phyloP scores from a whole-genome alignment of 306 rosid species.

The Echinosophora koreensis region DNA sequence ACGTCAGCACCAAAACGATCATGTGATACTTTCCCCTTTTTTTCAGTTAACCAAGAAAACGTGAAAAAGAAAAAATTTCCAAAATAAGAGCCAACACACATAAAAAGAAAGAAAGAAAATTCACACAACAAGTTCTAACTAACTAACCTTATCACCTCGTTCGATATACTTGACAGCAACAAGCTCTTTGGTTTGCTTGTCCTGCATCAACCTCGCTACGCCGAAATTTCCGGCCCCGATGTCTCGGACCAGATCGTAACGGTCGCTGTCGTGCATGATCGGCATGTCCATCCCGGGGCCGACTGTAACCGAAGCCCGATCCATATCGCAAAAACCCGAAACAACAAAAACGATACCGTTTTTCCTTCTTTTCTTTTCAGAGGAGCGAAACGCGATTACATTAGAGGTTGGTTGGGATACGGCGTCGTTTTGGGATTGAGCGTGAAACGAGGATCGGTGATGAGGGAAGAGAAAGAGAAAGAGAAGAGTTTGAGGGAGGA shows the following conservation, averaged over 20 bases:
- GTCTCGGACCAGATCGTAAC: slow-evolving; percentile 90
- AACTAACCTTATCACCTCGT: slow-evolving; percentile 90
- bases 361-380: too few species aligned
- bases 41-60: background rate
- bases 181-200: slow-evolving; percentile 87
- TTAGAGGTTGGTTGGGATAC: slow-evolving; percentile 39
- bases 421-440: slow-evolving; percentile 30
- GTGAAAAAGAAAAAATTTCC: slow-evolving; percentile 37
- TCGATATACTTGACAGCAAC: slow-evolving; percentile 95
- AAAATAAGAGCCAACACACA: slow-evolving; percentile 36
- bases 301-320: slow-evolving; percentile 71
- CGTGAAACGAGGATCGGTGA: background rate
- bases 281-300: slow-evolving; percentile 94
- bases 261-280: slow-evolving; percentile 98
- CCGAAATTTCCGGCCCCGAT: slow-evolving; percentile 97
- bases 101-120: background rate
- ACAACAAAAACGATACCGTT: background rate
- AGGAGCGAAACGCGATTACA: slow-evolving; percentile 49
- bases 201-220: slow-evolving; percentile 90
- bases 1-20: slow-evolving; percentile 38
- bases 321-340: slow-evolving; percentile 55
- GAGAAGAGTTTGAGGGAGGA: slow-evolving; percentile 43
- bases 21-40: slow-evolving; percentile 10
- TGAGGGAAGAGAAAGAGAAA: background rate
- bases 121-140: too few species aligned